Percentiles rank a stretch among this genome's conserved stretches.
These are phyloP conservation scores for Coccomyxa sp. DNA, from an alignment of 139 green algal species.

Conservation along the genomic window DNA sequence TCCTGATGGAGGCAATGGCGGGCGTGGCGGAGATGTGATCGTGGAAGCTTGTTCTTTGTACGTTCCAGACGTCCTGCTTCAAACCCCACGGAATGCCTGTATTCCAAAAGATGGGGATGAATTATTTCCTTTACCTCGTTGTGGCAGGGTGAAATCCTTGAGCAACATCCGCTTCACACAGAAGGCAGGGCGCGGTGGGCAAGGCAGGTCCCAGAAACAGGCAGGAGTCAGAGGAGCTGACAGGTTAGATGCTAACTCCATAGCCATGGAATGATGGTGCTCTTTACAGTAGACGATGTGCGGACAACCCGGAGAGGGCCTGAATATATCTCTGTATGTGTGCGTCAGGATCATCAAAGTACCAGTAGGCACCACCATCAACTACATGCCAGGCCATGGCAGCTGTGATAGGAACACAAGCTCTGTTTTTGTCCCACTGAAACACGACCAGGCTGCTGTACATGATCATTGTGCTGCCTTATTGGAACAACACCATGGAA, in stretches of 20 bases:
- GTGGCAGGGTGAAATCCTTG: neutral
- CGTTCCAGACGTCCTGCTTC: neutral
- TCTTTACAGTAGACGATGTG: neutral
- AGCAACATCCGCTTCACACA: neutral
- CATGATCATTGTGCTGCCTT: neutral
- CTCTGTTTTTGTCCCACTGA: too few species aligned
- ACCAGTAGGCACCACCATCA: neutral
- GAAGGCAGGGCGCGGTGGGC: neutral
- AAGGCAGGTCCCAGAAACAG: constrained; percentile 9
- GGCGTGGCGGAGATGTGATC: constrained; percentile 35
- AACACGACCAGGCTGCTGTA: neutral
- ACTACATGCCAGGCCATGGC: neutral
- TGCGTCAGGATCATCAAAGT: neutral
- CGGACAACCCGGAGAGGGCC: neutral
- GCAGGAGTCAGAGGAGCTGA: constrained; percentile 4
- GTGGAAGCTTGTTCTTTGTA: constrained; percentile 31
- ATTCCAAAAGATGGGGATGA: neutral
- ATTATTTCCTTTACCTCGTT: neutral
- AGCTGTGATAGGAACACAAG: neutral
- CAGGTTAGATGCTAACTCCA: neutral
- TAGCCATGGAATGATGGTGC: too few species aligned
- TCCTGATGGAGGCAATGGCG: constrained; percentile 46
- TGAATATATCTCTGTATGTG: neutral
- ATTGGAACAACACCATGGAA: too few species aligned
- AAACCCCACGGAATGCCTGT: neutral